These are phyloP conservation scores for Cytospora schulzeri DNA, from an alignment of 2,329 filamentous ascomycete species.

Conservation along the genomic window DNA sequence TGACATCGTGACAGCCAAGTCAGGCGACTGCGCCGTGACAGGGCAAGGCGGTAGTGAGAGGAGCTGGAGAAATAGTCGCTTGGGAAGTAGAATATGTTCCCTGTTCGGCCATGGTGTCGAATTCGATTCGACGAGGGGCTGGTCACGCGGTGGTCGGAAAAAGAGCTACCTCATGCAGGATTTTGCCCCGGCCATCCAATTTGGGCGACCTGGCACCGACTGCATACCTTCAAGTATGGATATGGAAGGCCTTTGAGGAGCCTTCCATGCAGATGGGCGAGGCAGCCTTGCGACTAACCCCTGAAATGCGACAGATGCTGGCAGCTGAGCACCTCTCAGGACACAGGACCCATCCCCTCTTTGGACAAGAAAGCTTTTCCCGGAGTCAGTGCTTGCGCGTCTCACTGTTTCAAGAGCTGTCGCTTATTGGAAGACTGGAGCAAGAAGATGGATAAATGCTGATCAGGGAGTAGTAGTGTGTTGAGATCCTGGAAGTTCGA, in stretches of 20 bases:
- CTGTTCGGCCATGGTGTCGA: not conserved
- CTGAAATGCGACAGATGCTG: not conserved
- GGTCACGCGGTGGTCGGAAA: conserved; percentile 15
- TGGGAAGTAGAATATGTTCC: not conserved
- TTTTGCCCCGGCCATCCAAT: not conserved
- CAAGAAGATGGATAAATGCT: not conserved
- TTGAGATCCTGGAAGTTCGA: not conserved
- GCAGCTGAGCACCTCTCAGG: not conserved
- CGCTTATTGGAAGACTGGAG: not conserved
- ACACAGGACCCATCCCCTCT: not conserved
- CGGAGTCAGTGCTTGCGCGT: not conserved
- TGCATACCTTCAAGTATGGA: too few species aligned
- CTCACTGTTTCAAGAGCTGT: not conserved
- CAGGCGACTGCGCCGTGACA: not conserved
- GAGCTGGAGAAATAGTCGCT: not conserved
- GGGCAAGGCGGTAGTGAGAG: not conserved
- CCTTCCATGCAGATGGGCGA: not conserved
- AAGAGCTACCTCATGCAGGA: conserved; percentile 5
- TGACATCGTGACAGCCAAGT: not conserved
- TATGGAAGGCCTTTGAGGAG: not conserved
- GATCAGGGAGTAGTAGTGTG: not conserved
- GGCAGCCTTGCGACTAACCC: not conserved
- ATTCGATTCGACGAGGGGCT: conserved; percentile 4
- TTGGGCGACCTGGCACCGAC: not conserved
- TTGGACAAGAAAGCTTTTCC: not conserved